Percentiles rank a stretch among this genome's conserved stretches.
Evolutionary conservation across 352 stramenopile genomes (phyloP).

Genomic region (Pythium pectinolyticum): DNA sequence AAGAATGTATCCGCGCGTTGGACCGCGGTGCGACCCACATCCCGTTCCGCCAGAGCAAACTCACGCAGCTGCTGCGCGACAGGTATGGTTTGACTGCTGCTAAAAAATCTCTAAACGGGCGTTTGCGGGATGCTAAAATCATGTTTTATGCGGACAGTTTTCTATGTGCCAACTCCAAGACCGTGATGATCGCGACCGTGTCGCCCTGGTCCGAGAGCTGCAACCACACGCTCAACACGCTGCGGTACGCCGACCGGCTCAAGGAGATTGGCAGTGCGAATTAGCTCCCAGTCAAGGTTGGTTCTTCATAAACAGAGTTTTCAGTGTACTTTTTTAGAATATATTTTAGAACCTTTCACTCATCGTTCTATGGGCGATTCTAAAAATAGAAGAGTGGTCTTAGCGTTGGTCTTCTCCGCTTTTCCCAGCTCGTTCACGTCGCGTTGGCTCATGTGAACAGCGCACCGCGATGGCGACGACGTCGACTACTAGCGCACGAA

Average conservation of each 20-base stretch:
- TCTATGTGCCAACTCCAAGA: conserved; percentile 89
- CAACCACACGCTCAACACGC: conserved; percentile 96
- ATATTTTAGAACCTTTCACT: conserved; percentile 4
- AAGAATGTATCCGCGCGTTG: conserved; percentile 96
- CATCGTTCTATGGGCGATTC: too few relatives aligned
- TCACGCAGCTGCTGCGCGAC: conserved; percentile 92
- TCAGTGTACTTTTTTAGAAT: too few relatives aligned
- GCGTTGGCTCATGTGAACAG: too few relatives aligned
- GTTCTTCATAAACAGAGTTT: background rate
- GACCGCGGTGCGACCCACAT: conserved; percentile 87
- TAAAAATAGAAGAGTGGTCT: too few relatives aligned
- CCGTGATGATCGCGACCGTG: conserved; percentile 95
- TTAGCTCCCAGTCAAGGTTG: background rate
- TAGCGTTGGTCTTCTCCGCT: too few relatives aligned
- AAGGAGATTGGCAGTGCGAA: conserved; percentile 82
- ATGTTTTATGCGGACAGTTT: conserved; percentile 54
- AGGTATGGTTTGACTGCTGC: conserved; percentile 26
- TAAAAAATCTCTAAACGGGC: background rate
- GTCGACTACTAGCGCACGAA: too few relatives aligned
- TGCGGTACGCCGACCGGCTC: conserved; percentile 94
- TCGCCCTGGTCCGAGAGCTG: conserved; percentile 91
- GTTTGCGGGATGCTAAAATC: background rate
- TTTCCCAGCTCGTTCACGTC: too few relatives aligned
- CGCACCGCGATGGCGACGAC: too few relatives aligned
- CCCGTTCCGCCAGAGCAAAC: conserved; percentile 94